Conservation (phyloP, 192 early-diverging fungal species). For the Rhizoclosmatium sp. region DNA sequence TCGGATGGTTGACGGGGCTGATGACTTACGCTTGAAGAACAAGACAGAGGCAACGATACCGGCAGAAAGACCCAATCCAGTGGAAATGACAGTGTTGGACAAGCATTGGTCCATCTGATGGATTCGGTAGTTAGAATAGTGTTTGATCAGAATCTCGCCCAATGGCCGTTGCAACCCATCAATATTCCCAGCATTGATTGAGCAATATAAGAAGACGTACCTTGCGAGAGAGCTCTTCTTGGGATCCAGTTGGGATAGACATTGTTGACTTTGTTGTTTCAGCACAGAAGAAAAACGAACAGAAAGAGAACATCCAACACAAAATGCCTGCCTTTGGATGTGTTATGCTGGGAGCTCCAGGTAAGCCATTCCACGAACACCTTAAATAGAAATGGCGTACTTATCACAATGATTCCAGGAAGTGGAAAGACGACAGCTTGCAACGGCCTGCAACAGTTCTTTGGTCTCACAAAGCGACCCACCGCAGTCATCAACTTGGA, state of each 20-base stretch:
- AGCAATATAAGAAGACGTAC: not conserved
- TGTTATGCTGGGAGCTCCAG: slow-evolving; percentile 32
- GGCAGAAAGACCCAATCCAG: slow-evolving; percentile 26
- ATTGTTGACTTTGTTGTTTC: not conserved
- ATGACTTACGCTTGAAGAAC: slow-evolving; percentile 33
- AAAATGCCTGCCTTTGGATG: not conserved
- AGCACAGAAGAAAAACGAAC: not conserved
- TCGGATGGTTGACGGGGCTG: too few relatives aligned
- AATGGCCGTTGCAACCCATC: too few relatives aligned
- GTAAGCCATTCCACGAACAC: not conserved
- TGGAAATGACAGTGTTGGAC: slow-evolving; percentile 22
- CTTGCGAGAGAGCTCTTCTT: not conserved
- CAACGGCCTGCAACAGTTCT: slow-evolving; percentile 61
- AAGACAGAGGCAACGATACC: slow-evolving; percentile 31
- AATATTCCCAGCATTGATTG: too few relatives aligned
- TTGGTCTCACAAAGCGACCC: slow-evolving; percentile 47
- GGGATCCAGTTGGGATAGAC: not conserved
- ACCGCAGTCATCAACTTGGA: slow-evolving; percentile 64
- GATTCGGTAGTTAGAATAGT: not conserved
- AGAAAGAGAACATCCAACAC: not conserved
- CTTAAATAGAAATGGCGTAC: not conserved
- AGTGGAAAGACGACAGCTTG: slow-evolving; percentile 68
- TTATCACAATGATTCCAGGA: slow-evolving; percentile 27
- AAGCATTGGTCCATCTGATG: slow-evolving; percentile 35
- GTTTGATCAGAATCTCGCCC: not conserved